Conservation (phyloP, 768 basidiomycete genomes). For the Hygrophoropsis aurantiaca region DNA sequence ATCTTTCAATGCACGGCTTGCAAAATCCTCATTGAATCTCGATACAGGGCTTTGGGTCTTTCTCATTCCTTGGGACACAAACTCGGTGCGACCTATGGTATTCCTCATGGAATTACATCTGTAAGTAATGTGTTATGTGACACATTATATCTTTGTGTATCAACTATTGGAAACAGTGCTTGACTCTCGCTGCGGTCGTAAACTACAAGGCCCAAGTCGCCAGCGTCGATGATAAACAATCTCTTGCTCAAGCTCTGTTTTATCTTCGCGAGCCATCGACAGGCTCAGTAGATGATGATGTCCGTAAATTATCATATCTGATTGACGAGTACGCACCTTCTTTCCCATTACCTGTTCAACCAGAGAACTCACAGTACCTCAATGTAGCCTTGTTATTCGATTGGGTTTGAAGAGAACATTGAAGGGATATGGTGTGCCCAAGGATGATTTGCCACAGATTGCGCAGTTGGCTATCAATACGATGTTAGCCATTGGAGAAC, state of each 20-base stretch:
- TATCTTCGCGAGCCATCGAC: conserved; percentile 61
- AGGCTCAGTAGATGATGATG: conserved; percentile 64
- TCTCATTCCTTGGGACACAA: conserved; percentile 77
- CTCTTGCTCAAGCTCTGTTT: conserved; percentile 54
- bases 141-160: conserved; percentile 5
- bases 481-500: too few relatives aligned
- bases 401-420: conserved; percentile 62
- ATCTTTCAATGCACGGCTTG: neutral
- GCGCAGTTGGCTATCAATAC: conserved; percentile 41
- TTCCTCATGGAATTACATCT: conserved; percentile 85
- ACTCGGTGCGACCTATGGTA: conserved; percentile 69
- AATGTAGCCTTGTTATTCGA: conserved; percentile 52
- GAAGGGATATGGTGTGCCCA: conserved; percentile 63
- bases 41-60: conserved; percentile 59
- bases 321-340: conserved; percentile 50
- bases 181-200: conserved; percentile 69
- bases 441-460: conserved; percentile 50
- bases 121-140: conserved; percentile 36
- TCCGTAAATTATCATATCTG: conserved; percentile 48
- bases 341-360: neutral
- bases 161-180: conserved; percentile 46
- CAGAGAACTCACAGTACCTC: conserved; percentile 5
- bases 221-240: conserved; percentile 61
- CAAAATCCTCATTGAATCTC: neutral
- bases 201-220: conserved; percentile 56